Conservation (phyloP, 345 rosid species). For the Viola odorata region DNA sequence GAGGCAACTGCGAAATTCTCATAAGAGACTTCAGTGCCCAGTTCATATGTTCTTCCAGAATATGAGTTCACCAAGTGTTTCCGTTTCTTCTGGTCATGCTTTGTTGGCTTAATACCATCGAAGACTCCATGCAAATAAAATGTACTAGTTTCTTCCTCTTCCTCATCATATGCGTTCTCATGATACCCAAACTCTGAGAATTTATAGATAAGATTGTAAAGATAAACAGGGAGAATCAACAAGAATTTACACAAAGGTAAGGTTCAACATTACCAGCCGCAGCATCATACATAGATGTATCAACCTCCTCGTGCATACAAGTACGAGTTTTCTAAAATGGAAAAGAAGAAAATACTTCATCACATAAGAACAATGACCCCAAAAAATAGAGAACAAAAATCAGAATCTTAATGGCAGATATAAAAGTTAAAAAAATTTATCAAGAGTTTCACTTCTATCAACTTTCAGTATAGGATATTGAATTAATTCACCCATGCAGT, state of each 20-base stretch:
- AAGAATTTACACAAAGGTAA: constrained; percentile 6
- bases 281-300: constrained; percentile 62
- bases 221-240: constrained; percentile 14
- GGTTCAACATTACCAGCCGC: constrained; percentile 52
- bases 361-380: constrained; percentile 2
- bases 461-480: too few relatives aligned
- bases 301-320: constrained; percentile 81
- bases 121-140: constrained; percentile 62
- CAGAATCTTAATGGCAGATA: neutral
- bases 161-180: constrained; percentile 61
- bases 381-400: neutral
- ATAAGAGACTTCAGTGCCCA: constrained; percentile 53
- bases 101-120: constrained; percentile 51
- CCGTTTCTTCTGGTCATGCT: constrained; percentile 55
- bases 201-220: constrained; percentile 18
- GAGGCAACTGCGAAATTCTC: constrained; percentile 38
- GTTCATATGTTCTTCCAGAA: constrained; percentile 52
- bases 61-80: constrained; percentile 48
- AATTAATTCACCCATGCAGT: too few relatives aligned
- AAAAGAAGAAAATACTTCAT: neutral
- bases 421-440: too few relatives aligned
- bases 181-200: constrained; percentile 57
- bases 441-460: neutral
- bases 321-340: constrained; percentile 56
- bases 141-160: constrained; percentile 77